Base-by-base conservation (phyloP, 2,329 filamentous ascomycete species). In the Drechslerella dactyloides region DNA sequence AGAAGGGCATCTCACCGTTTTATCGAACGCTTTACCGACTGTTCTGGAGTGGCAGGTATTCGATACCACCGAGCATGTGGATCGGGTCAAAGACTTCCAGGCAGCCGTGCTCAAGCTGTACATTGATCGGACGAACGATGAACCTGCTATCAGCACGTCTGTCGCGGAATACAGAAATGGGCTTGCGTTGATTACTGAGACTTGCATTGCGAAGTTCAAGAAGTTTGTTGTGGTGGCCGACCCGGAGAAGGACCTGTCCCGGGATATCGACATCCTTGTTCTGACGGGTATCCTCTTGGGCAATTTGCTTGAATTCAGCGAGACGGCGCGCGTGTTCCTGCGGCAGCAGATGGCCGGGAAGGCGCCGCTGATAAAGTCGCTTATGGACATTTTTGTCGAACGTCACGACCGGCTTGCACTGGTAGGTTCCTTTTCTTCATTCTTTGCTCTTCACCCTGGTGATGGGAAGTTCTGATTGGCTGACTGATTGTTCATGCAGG, bases 1-100 rank as follows among this genome's bases (percentile, higher is more conserved):
- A 76, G 1, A 75, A 75, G 2, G 78, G 68, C 1, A 76, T 69
- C 5, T 76, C 44, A 11, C 33, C 73, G 59, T 78, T 74, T 13
- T 74, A 73, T 70, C 78, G 76, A 15, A 75, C 74, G 11, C 75
- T 69, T 40, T 72, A 6, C 68, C 68, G 23, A 72, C 68, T 15
- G 56, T 72, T 17, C 53, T 72, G 5, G 44, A 51, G 4, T 72
- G 68, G 68, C 48, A 65, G 1, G 17, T 63, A 15, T 44, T 23
- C 7, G 33, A 64, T 33, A 42, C 42, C 2, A 65, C 51, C n/a
- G 54, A 64, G 15, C 30, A 55, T 30, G 37, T 53, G 15, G 42
- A 64, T 21, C 68, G 60, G 2, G 53, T 65, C 55, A 72, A 72
- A 23, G 60, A 72, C 2, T 62, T 65, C 42, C 68, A 65, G 33